These are phyloP conservation scores for Artemisia annua DNA, from an alignment of 129 eudicot species.

Conservation along the genomic window DNA sequence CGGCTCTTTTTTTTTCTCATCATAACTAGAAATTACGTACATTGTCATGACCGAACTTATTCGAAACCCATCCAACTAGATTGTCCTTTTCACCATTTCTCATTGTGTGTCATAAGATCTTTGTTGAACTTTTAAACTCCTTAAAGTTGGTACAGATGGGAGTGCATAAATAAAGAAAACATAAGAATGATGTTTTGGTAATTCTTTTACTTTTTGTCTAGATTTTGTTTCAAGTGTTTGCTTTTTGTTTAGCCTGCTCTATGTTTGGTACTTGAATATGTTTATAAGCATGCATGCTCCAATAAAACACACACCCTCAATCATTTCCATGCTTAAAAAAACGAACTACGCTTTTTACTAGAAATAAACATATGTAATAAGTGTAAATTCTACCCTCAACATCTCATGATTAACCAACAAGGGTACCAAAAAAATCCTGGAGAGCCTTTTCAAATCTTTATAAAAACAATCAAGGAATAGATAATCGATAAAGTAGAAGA, in stretches of 20 bases:
- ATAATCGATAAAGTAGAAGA: neutral
- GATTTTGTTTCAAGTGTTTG: constrained; percentile 27
- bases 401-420: neutral
- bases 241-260: constrained; percentile 34
- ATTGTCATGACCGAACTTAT: too few relatives aligned
- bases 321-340: constrained; percentile 13
- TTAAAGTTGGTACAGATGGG: constrained; percentile 16
- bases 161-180: constrained; percentile 30
- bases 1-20: too few relatives aligned
- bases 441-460: too few relatives aligned
- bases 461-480: too few relatives aligned
- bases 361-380: neutral
- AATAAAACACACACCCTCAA: constrained; percentile 26
- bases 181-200: constrained; percentile 35
- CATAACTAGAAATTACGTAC: too few relatives aligned
- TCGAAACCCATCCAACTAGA: too few relatives aligned
- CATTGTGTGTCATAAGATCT: neutral
- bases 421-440: neutral
- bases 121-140: neutral
- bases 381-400: neutral
- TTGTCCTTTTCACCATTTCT: too few relatives aligned
- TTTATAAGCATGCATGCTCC: constrained; percentile 31
- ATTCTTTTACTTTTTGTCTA: constrained; percentile 38
- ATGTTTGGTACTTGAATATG: constrained; percentile 35
- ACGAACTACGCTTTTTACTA: neutral